A percentile compares a stretch with the other conserved stretches of the same genome.
These are phyloP conservation scores for Cutaneotrichosporon sp. DNA, from an alignment of 1,284 basidiomycete genomes.

Conservation along the genomic window DNA sequence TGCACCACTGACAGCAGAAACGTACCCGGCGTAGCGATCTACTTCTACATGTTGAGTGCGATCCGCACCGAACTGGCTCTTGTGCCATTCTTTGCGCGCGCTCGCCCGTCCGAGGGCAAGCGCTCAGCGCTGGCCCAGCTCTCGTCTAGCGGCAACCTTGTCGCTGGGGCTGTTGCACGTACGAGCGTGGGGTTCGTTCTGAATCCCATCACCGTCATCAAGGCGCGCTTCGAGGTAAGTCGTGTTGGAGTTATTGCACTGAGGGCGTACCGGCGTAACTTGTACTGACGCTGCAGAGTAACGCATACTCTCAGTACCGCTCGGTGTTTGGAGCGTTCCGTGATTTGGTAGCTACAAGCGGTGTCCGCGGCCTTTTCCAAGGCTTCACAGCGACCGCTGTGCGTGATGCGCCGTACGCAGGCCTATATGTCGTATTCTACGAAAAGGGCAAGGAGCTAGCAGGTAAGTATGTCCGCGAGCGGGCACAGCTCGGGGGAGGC, in stretches of 20 bases:
- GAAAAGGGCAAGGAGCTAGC: slow-evolving; percentile 73
- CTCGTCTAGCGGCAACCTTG: slow-evolving; percentile 72
- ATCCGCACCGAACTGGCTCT: slow-evolving; percentile 60
- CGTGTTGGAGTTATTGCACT: too few species aligned
- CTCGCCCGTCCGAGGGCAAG: slow-evolving; percentile 9
- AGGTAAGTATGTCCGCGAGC: too few species aligned
- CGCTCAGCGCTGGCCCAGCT: slow-evolving; percentile 63
- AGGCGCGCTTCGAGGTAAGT: slow-evolving; percentile 86
- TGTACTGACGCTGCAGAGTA: slow-evolving; percentile 57
- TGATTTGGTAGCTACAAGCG: slow-evolving; percentile 60
- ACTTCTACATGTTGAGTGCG: slow-evolving; percentile 80
- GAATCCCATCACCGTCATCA: slow-evolving; percentile 90
- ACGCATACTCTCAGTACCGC: slow-evolving; percentile 64
- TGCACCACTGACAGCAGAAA: slow-evolving; percentile 56
- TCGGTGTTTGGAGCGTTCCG: slow-evolving; percentile 61
- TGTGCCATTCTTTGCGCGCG: slow-evolving; percentile 41
- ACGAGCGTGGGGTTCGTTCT: slow-evolving; percentile 80
- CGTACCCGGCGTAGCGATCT: slow-evolving; percentile 86
- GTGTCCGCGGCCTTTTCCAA: slow-evolving; percentile 76
- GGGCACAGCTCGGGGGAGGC: too few species aligned
- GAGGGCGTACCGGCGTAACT: not conserved
- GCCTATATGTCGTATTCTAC: slow-evolving; percentile 86
- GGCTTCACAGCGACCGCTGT: slow-evolving; percentile 86
- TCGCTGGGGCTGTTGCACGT: slow-evolving; percentile 82
- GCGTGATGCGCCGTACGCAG: slow-evolving; percentile 93